Conservation (phyloP, 805 yeast genomes). For the Monosporozyma unispora region DNA sequence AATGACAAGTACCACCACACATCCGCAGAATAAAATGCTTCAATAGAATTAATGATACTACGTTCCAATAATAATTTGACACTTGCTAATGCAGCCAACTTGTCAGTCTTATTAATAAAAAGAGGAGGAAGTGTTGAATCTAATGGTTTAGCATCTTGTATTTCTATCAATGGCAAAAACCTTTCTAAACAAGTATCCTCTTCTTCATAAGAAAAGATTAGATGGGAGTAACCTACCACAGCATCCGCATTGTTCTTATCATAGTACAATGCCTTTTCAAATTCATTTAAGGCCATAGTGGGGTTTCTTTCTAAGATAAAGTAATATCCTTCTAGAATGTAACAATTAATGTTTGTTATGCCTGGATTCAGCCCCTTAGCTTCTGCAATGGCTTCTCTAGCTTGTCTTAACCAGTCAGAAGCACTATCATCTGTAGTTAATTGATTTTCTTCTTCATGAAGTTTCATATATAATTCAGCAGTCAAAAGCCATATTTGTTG, state of each 20-base stretch:
- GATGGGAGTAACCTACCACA: conserved; percentile 44
- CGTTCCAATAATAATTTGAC: conserved; percentile 35
- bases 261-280: conserved; percentile 51
- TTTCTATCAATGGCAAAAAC: neutral
- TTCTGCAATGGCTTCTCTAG: conserved; percentile 64
- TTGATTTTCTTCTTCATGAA: conserved; percentile 22
- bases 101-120: conserved; percentile 49
- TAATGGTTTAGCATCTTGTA: neutral
- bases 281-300: conserved; percentile 47
- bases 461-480: conserved; percentile 49
- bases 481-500: conserved; percentile 72
- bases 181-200: neutral
- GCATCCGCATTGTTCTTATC: conserved; percentile 42
- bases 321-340: conserved; percentile 23
- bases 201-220: conserved; percentile 37
- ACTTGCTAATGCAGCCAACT: conserved; percentile 51
- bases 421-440: neutral
- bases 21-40: conserved; percentile 44
- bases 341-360: conserved; percentile 23
- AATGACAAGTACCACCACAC: conserved; percentile 61
- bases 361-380: conserved; percentile 51
- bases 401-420: conserved; percentile 36
- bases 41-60: conserved; percentile 29
- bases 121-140: conserved; percentile 5
- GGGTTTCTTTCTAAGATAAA: conserved; percentile 34